A percentile compares a stretch with the other conserved stretches of the same genome.
These are phyloP conservation scores for Pezicula rhizophila DNA, from an alignment of 2,329 filamentous ascomycete species.

Conservation along the genomic window DNA sequence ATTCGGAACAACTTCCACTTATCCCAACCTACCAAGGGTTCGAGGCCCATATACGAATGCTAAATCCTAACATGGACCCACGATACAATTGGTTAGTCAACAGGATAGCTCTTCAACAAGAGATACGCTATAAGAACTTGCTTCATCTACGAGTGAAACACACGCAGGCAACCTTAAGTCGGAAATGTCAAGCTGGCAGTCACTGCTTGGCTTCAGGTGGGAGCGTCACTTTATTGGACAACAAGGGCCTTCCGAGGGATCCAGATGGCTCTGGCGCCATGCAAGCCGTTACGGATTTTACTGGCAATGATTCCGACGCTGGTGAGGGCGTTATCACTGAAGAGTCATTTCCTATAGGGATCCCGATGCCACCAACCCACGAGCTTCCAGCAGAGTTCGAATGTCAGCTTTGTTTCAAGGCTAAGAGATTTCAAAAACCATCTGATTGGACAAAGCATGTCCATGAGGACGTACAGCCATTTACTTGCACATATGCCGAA, in stretches of 20 bases:
- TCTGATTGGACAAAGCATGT: constrained; percentile 97
- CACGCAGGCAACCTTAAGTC: constrained; percentile 47
- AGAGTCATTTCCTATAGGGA: constrained; percentile 73
- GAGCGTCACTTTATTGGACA: constrained; percentile 54
- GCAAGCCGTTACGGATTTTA: constrained; percentile 43
- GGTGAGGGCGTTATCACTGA: constrained; percentile 63
- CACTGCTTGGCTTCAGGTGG: constrained; percentile 65
- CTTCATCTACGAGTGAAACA: constrained; percentile 68
- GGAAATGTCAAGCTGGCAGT: constrained; percentile 52
- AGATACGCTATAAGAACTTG: constrained; percentile 71
- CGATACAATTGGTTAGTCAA: constrained; percentile 62
- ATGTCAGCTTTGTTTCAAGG: constrained; percentile 79
- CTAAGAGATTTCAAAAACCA: constrained; percentile 82
- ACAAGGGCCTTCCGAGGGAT: constrained; percentile 50
- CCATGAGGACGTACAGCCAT: constrained; percentile 87
- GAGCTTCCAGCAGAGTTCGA: constrained; percentile 82
- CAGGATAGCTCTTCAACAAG: constrained; percentile 76
- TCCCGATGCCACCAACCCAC: constrained; percentile 73
- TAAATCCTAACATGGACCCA: constrained; percentile 67
- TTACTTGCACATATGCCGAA: constrained; percentile 82
- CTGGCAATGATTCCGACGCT: constrained; percentile 50
- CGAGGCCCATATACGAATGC: constrained; percentile 60
- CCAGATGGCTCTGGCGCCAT: constrained; percentile 41
- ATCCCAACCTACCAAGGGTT: constrained; percentile 72
- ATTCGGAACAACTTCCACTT: constrained; percentile 58